Conservation (phyloP, 208 protist species). For the Porcisia hertigi region DNA sequence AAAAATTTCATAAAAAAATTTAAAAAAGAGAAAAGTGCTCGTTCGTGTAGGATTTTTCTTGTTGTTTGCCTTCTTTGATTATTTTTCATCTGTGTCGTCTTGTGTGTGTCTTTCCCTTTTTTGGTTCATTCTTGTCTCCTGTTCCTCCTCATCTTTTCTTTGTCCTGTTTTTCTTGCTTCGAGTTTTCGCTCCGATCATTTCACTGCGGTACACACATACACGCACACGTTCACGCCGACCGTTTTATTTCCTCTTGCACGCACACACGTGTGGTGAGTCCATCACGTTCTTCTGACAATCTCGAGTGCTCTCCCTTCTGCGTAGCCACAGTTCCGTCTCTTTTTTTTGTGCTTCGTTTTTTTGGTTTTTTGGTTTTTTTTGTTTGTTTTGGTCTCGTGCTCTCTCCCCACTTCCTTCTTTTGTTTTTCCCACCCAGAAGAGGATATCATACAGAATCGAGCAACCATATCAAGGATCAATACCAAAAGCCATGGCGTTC, state of each 20-base stretch:
- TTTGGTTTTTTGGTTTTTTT: background rate
- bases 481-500: constrained; percentile 45
- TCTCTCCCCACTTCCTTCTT: background rate
- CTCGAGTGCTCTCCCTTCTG: background rate
- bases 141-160: background rate
- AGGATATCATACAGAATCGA: background rate
- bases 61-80: constrained; percentile 4
- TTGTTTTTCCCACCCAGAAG: background rate
- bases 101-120: background rate
- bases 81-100: background rate
- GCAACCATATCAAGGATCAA: background rate
- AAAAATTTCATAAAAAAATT: constrained; percentile 33
- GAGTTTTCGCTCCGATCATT: too few species aligned
- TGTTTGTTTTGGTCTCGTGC: constrained; percentile 1
- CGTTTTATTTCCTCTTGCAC: background rate
- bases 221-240: background rate
- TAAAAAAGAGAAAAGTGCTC: constrained; percentile 14
- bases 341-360: background rate
- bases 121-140: background rate
- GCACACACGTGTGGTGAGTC: background rate
- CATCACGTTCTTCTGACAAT: background rate
- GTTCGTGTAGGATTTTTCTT: constrained; percentile 6
- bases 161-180: background rate
- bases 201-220: background rate
- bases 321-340: background rate